Conservation (phyloP, 768 basidiomycete species). For the Boletales sp. region DNA sequence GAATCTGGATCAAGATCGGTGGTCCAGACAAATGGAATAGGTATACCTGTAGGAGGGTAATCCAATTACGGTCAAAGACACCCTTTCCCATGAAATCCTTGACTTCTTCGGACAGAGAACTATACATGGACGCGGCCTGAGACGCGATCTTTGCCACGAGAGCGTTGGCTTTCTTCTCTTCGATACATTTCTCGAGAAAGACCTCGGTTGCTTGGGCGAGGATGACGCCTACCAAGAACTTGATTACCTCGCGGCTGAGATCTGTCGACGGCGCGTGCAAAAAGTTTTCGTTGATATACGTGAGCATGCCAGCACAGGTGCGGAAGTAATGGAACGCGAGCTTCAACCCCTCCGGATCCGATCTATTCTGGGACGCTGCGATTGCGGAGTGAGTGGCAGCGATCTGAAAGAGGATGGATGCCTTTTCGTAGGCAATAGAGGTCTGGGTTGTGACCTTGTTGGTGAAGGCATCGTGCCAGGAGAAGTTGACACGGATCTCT, state of each 20-base stretch:
- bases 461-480: slow-evolving; percentile 97
- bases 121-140: slow-evolving; percentile 81
- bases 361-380: slow-evolving; percentile 78
- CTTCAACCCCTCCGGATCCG: slow-evolving; percentile 89
- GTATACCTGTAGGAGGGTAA: slow-evolving; percentile 74
- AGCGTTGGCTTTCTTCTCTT: slow-evolving; percentile 81
- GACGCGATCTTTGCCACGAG: slow-evolving; percentile 82
- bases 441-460: slow-evolving; percentile 91
- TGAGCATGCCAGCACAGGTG: slow-evolving; percentile 92
- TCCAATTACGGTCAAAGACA: slow-evolving; percentile 93
- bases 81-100: slow-evolving; percentile 98
- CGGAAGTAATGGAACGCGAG: slow-evolving; percentile 90
- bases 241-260: slow-evolving; percentile 89
- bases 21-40: background rate
- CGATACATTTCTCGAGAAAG: slow-evolving; percentile 91
- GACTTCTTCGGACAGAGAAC: slow-evolving; percentile 79
- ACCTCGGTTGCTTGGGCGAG: slow-evolving; percentile 94
- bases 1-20: slow-evolving; percentile 3
- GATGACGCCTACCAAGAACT: slow-evolving; percentile 84
- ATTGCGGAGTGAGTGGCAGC: slow-evolving; percentile 92
- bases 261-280: slow-evolving; percentile 96
- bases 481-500: slow-evolving; percentile 93
- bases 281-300: slow-evolving; percentile 99
- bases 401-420: slow-evolving; percentile 94
- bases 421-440: slow-evolving; percentile 97